Evolutionary conservation across 176 grass and related monocot species (phyloP), one percentile per base, ranked within the genome.

Genomic region (Cymbopogon citratus): DNA sequence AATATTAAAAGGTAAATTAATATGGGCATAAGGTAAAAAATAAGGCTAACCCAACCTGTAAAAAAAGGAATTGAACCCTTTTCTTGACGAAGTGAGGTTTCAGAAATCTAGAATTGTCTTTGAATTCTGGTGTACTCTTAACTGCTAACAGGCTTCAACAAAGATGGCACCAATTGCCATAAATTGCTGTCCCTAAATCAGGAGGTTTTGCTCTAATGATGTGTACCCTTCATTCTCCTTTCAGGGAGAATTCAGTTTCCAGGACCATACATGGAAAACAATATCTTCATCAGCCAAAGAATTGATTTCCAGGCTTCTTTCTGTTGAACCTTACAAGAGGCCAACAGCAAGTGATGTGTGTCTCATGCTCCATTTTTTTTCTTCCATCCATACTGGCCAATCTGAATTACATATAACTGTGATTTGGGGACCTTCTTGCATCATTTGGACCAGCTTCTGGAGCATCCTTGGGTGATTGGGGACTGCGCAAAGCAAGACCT

Each of bases 181-280:
- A 25, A 24, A 10, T 12, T 60, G n/a, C n/a, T 9, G 1, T 25
- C 21, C 0, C 52, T 23, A 57, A 23, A n/a, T 23, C 19, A 10
- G 52, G 24, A 63, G 9, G 11, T 26, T 21, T 40, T 46, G 46
- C 46, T 66, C 10, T 78, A 38, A 57, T 36, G 18, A 23, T 28
- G 0, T 40, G 35, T 68, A 3, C 1, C 85, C 41, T n/a, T 0
- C 23, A 36, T 36, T 35, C 63, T 76, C 19, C 24, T 56, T 84
- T 68, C 77, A 91, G 89, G 89, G 92, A 23, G 92, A 94, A 45
- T 87, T 91, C 68, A 89, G 49, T 83, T 94, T 94, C 87, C 83
- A 85, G 41, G 89, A 87, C 60, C 62, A 88, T 35, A 89, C 89
- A 70, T 94, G 89, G 92, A 91, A 91, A 78, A 91, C 67, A 6